Evolutionary conservation across 345 rosid species (phyloP).

Genomic region (Rhodamnia argentea): DNA sequence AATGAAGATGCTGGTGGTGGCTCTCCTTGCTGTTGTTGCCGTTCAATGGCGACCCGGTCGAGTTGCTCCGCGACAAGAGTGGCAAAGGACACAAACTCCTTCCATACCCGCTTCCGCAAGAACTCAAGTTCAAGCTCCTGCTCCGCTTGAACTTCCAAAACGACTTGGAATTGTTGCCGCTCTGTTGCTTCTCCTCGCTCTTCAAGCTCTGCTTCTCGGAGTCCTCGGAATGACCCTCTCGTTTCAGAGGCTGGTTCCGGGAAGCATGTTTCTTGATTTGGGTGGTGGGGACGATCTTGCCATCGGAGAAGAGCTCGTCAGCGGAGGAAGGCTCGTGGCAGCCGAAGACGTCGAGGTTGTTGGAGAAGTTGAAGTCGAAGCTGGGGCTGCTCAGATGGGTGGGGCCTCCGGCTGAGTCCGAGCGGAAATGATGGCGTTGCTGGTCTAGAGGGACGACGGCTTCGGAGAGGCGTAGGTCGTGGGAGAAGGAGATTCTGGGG

Average conservation of each 20-base stretch:
- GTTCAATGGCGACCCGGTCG: constrained; percentile 7
- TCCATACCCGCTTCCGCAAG: constrained; percentile 4
- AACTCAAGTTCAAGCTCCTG: constrained; percentile 7
- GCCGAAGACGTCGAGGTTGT: not conserved
- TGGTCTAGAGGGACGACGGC: constrained; percentile 2
- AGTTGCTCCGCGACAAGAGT: constrained; percentile 17
- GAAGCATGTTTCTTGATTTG: constrained; percentile 4
- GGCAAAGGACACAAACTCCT: constrained; percentile 16
- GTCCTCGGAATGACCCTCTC: not conserved
- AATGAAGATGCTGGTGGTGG: not conserved
- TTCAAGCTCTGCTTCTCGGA: not conserved
- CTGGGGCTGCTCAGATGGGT: not conserved
- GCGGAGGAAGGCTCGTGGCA: constrained; percentile 5
- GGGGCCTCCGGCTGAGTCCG: not conserved
- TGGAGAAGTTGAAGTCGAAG: constrained; percentile 12
- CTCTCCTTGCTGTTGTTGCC: not conserved
- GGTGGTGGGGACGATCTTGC: constrained; percentile 9
- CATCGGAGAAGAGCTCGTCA: constrained; percentile 16
- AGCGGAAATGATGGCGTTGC: not conserved
- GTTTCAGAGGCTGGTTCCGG: not conserved
- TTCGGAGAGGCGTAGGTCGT: constrained; percentile 1
- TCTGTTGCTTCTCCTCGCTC: constrained; percentile 3
- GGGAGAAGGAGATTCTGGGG: constrained; percentile 21
- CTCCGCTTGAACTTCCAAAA: constrained; percentile 17
- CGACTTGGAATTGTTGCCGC: not conserved